Evolutionary conservation across 1,284 basidiomycete species (phyloP).

Genomic region (Phellinidium pouzarii): DNA sequence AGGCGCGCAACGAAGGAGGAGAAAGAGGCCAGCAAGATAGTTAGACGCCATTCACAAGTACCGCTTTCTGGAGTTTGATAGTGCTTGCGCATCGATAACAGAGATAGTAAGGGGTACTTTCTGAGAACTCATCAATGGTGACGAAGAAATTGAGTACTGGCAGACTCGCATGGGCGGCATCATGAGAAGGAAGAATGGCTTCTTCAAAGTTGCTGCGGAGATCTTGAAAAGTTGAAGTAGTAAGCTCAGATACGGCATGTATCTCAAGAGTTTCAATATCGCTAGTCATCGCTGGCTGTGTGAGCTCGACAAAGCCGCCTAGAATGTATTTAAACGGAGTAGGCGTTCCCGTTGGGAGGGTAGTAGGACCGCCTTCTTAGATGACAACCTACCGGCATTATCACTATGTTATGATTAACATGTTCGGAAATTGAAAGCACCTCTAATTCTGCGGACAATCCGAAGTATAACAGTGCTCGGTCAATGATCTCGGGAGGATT

Average conservation of each 20-base stretch:
- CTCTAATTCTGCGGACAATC: not conserved
- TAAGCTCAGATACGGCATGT: conserved; percentile 21
- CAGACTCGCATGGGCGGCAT: conserved; percentile 43
- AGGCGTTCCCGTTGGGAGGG: conserved; percentile 34
- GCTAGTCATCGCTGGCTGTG: conserved; percentile 37
- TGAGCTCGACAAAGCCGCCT: conserved; percentile 40
- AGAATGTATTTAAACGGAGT: conserved; percentile 33
- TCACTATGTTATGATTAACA: not conserved
- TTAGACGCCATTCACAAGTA: conserved; percentile 45
- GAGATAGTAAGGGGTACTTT: conserved; percentile 41
- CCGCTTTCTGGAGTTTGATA: conserved; percentile 25
- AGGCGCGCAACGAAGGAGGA: conserved; percentile 41
- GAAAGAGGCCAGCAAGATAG: conserved; percentile 36
- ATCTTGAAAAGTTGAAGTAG: not conserved
- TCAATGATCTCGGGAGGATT: not conserved
- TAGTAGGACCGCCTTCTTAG: conserved; percentile 33
- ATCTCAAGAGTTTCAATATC: conserved; percentile 21
- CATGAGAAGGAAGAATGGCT: conserved; percentile 29
- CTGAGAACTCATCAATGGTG: conserved; percentile 39
- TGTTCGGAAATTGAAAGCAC: not conserved
- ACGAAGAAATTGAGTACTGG: conserved; percentile 49
- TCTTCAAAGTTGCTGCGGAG: not conserved
- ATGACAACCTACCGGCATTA: conserved; percentile 29
- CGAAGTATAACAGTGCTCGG: not conserved
- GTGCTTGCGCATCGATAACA: conserved; percentile 34